phyloP scores from a whole-genome alignment of 768 basidiomycete genomes.

The Agaricus blazei region DNA sequence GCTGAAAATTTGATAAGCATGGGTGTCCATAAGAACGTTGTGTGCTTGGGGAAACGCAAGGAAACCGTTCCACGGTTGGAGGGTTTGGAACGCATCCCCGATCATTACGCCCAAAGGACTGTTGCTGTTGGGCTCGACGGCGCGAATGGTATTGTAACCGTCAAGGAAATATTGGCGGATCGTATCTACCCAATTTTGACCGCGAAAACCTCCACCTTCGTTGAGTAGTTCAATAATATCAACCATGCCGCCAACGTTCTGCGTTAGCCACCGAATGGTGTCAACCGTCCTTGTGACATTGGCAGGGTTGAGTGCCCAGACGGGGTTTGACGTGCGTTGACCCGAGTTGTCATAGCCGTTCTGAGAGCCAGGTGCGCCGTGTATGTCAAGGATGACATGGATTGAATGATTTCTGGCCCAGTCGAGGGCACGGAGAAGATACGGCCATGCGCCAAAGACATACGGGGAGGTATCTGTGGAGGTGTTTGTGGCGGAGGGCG shows the following conservation, averaged over 20 bases:
- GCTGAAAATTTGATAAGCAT: constrained; percentile 74
- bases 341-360: constrained; percentile 77
- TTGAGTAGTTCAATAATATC: constrained; percentile 68
- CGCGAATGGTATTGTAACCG: constrained; percentile 49
- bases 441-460: constrained; percentile 63
- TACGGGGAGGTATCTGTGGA: constrained; percentile 37
- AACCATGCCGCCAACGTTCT: constrained; percentile 49
- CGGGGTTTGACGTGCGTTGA: constrained; percentile 47
- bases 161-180: constrained; percentile 53
- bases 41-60: constrained; percentile 46
- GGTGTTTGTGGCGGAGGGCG: constrained; percentile 39
- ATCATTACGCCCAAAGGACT: constrained; percentile 50
- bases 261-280: constrained; percentile 48
- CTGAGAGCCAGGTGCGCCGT: constrained; percentile 66
- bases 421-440: constrained; percentile 54
- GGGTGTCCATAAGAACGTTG: constrained; percentile 64
- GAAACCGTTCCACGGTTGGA: constrained; percentile 56
- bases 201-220: constrained; percentile 56
- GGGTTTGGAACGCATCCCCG: constrained; percentile 63
- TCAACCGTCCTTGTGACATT: constrained; percentile 52
- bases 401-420: constrained; percentile 61
- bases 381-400: constrained; percentile 72
- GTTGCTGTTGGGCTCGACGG: constrained; percentile 25
- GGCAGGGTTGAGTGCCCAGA: constrained; percentile 51
- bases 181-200: constrained; percentile 33